Evolutionary conservation across 1,284 basidiomycete genomes (phyloP).

Genomic region (Athelia sp.): DNA sequence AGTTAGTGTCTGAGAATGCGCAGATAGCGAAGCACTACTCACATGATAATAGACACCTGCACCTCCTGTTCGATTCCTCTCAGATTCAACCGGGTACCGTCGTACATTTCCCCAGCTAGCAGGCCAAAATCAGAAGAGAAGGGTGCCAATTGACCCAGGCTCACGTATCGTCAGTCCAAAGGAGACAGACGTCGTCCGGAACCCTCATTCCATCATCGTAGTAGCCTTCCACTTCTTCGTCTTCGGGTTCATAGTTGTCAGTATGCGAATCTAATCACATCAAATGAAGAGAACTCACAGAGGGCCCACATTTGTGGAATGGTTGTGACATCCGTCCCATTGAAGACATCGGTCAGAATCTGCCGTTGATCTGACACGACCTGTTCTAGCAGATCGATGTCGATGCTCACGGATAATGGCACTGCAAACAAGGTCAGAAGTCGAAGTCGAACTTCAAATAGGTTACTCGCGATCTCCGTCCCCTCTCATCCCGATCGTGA

Average conservation of each 20-base stretch:
- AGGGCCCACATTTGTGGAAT: slow-evolving; percentile 66
- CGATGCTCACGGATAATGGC: slow-evolving; percentile 42
- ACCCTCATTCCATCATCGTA: slow-evolving; percentile 57
- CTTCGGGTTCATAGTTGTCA: too few species aligned
- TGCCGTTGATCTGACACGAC: slow-evolving; percentile 58
- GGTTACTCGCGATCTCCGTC: slow-evolving; percentile 45
- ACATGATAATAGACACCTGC: slow-evolving; percentile 70
- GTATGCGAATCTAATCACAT: too few species aligned
- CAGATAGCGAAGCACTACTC: slow-evolving; percentile 13
- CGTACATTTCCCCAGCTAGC: slow-evolving; percentile 56
- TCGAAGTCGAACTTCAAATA: background rate
- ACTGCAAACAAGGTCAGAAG: slow-evolving; percentile 26
- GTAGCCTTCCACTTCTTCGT: slow-evolving; percentile 60
- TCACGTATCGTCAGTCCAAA: slow-evolving; percentile 63
- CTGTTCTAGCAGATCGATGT: slow-evolving; percentile 47
- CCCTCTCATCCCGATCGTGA: slow-evolving; percentile 64
- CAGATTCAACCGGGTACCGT: slow-evolving; percentile 45
- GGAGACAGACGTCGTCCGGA: slow-evolving; percentile 49
- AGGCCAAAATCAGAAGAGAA: background rate
- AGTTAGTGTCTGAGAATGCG: background rate
- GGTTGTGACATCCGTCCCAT: slow-evolving; percentile 39
- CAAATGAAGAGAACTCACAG: slow-evolving; percentile 31
- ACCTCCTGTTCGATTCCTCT: slow-evolving; percentile 55
- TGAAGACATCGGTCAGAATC: slow-evolving; percentile 56
- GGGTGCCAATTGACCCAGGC: slow-evolving; percentile 13